Conservation (phyloP, 352 stramenopile species). For the Globisporangium mamillatum region DNA sequence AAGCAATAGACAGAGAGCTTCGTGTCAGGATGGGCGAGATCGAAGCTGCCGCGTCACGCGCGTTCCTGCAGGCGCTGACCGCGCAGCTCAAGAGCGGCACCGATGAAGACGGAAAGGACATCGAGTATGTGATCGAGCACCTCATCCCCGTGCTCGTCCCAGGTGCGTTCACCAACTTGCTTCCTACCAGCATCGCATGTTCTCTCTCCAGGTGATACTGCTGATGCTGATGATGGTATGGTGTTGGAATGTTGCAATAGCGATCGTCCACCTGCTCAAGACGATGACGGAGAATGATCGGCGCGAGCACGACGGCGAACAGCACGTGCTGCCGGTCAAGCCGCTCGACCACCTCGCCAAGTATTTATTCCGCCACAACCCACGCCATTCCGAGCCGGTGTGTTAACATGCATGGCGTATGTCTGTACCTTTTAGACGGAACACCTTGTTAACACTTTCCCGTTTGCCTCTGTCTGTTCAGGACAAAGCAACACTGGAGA, state of each 20-base stretch:
- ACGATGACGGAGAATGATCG: slow-evolving; percentile 39
- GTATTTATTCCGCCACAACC: slow-evolving; percentile 67
- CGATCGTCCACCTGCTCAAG: slow-evolving; percentile 54
- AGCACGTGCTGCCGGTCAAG: slow-evolving; percentile 35
- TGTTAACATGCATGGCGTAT: slow-evolving; percentile 6
- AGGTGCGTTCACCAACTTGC: slow-evolving; percentile 26
- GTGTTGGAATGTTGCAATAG: slow-evolving; percentile 17
- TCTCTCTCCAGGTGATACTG: neutral
- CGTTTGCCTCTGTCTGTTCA: slow-evolving; percentile 8
- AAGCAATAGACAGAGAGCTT: neutral
- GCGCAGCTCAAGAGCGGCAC: slow-evolving; percentile 28
- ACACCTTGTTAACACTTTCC: neutral
- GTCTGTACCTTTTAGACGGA: neutral
- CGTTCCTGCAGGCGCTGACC: slow-evolving; percentile 41
- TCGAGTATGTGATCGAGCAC: slow-evolving; percentile 53
- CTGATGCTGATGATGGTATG: neutral
- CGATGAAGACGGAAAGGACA: slow-evolving; percentile 24
- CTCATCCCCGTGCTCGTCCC: slow-evolving; percentile 54
- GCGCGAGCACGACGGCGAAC: slow-evolving; percentile 35
- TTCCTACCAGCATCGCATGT: neutral
- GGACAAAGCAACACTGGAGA: slow-evolving; percentile 27
- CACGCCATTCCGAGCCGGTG: slow-evolving; percentile 47
- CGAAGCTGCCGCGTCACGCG: slow-evolving; percentile 35
- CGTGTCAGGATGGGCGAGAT: slow-evolving; percentile 16
- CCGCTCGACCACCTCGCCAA: slow-evolving; percentile 65